Conservation (phyloP, 2,329 filamentous ascomycete genomes). For the Pezicula rhizophila region DNA sequence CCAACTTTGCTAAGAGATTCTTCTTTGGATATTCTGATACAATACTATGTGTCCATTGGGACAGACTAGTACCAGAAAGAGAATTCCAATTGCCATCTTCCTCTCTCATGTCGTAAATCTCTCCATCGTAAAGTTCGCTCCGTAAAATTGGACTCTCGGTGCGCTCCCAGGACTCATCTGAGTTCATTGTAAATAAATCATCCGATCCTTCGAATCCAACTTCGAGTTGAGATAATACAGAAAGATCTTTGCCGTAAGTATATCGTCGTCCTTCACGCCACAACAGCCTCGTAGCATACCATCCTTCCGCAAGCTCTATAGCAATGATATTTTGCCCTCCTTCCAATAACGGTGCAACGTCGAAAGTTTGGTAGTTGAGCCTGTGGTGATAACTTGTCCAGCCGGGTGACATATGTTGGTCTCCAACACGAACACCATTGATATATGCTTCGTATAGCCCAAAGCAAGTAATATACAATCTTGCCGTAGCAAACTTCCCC, state of each 20-base stretch:
- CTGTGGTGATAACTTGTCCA: constrained; percentile 27
- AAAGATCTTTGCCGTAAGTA: constrained; percentile 32
- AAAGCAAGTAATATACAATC: constrained; percentile 28
- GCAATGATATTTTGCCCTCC: constrained; percentile 29
- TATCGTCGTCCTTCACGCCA: constrained; percentile 26
- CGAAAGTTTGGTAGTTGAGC: constrained; percentile 7
- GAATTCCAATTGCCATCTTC: constrained; percentile 1
- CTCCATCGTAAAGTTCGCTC: constrained; percentile 44
- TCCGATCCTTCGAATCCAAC: constrained; percentile 11
- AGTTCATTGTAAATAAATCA: constrained; percentile 8
- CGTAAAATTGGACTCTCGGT: constrained; percentile 1
- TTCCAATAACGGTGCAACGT: constrained; percentile 1
- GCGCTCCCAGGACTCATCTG: constrained; percentile 21
- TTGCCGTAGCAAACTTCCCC: constrained; percentile 10
- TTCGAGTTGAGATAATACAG: constrained; percentile 24
- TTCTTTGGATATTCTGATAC: not conserved
- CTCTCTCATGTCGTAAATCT: constrained; percentile 23
- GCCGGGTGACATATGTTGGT: constrained; percentile 30
- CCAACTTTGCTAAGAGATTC: constrained; percentile 20
- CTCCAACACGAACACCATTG: constrained; percentile 25
- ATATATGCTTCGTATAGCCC: constrained; percentile 29
- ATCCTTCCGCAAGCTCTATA: constrained; percentile 41
- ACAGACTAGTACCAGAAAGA: not conserved
- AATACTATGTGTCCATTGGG: not conserved
- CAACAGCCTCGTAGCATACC: constrained; percentile 36